Evolutionary conservation across 371 early-diverging fungal species (phyloP).

Genomic region (Mucor plumbeus): DNA sequence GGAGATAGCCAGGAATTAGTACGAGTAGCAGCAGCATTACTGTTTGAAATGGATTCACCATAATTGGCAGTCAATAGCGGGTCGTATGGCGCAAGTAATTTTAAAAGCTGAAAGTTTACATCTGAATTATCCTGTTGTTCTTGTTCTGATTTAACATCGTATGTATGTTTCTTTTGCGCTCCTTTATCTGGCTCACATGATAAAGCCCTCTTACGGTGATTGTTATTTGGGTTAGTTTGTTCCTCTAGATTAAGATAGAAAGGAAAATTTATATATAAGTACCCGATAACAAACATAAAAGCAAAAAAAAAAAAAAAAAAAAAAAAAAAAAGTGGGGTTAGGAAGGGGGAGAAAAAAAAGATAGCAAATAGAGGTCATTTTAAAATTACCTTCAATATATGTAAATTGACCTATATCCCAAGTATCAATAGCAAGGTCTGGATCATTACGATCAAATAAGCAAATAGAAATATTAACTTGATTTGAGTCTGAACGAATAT

Average conservation of each 20-base stretch:
- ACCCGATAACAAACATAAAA: slow-evolving; percentile 11
- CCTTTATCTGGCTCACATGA: slow-evolving; percentile 16
- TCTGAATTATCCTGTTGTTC: slow-evolving; percentile 6
- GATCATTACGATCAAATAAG: slow-evolving; percentile 12
- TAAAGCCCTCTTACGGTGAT: slow-evolving; percentile 16
- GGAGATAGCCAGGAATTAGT: background rate
- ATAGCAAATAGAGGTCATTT: slow-evolving; percentile 5
- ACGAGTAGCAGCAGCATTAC: background rate
- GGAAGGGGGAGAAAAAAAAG: background rate
- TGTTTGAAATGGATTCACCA: background rate
- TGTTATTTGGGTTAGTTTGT: background rate
- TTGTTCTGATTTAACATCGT: background rate
- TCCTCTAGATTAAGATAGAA: background rate
- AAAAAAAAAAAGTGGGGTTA: too few species aligned
- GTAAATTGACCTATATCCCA: slow-evolving; percentile 22
- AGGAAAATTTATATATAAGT: slow-evolving; percentile 3
- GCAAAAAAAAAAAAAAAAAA: background rate
- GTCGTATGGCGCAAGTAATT: slow-evolving; percentile 20
- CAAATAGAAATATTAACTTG: slow-evolving; percentile 17
- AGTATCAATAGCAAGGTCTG: slow-evolving; percentile 13
- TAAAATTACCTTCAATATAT: slow-evolving; percentile 24
- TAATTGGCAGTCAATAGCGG: slow-evolving; percentile 9
- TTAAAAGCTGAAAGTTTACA: slow-evolving; percentile 16
- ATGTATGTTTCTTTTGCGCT: slow-evolving; percentile 13
- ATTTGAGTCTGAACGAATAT: slow-evolving; percentile 11